Percentiles rank a stretch among this genome's conserved stretches.
Evolutionary conservation across 495 filamentous ascomycete genomes (phyloP).

Genomic region (Talaromyces thailandensis): DNA sequence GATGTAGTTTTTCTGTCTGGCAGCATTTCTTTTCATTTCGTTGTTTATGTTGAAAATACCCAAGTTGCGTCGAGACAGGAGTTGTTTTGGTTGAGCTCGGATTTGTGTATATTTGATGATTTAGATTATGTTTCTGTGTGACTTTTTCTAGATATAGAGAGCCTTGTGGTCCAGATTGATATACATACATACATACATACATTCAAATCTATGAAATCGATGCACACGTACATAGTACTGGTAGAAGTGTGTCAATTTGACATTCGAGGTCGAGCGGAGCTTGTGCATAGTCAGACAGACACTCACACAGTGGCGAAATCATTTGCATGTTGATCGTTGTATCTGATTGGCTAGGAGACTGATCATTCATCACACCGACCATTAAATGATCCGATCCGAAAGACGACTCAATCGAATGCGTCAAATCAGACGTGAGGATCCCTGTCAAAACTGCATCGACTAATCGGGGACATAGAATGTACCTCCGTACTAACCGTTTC

Average conservation of each 20-base stretch:
- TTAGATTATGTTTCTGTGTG: background rate
- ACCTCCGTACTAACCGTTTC: background rate
- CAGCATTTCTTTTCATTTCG: background rate
- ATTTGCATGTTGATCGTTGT: background rate
- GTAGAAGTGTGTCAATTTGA: too few species aligned
- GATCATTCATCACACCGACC: background rate
- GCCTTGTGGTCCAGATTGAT: background rate
- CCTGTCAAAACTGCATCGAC: too few species aligned
- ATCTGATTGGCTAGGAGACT: background rate
- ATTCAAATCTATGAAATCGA: background rate
- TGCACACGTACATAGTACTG: too few species aligned
- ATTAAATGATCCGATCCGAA: too few species aligned
- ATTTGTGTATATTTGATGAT: background rate
- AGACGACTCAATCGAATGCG: background rate
- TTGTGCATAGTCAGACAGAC: background rate
- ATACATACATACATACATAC: background rate
- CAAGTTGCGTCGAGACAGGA: background rate
- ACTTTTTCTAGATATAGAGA: background rate
- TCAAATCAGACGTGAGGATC: too few species aligned
- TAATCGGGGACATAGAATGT: background rate
- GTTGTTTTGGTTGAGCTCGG: background rate
- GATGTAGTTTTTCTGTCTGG: conserved; percentile 15
- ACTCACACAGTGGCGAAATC: background rate
- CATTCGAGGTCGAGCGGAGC: background rate
- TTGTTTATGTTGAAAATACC: background rate